Conservation (phyloP, 1,139 yeast genomes). For the Taphrina populina region DNA sequence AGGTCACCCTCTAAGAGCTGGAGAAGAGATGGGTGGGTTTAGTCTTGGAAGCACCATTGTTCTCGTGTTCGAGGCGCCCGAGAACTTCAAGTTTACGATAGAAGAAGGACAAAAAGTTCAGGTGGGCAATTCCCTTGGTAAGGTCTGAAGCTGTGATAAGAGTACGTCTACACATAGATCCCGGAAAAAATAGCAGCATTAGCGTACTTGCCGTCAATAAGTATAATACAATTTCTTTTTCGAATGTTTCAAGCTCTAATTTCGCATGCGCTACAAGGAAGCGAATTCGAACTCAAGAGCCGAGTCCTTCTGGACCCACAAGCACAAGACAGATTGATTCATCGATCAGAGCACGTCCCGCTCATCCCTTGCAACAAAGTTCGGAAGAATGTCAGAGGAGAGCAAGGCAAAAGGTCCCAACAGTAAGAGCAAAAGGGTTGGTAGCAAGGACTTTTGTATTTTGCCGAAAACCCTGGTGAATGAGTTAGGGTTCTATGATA, state of each 20-base stretch:
- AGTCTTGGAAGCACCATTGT: slow-evolving; percentile 95
- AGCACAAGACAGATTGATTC: background rate
- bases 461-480: no score
- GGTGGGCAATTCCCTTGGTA: slow-evolving; percentile 56
- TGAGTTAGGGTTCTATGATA: no score
- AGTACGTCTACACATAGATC: no score
- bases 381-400: background rate
- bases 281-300: slow-evolving; percentile 27
- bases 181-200: no score
- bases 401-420: slow-evolving; percentile 5
- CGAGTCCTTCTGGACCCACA: slow-evolving; percentile 7
- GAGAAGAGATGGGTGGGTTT: slow-evolving; percentile 97
- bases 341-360: background rate
- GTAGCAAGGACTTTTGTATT: no score
- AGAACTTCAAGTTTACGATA: slow-evolving; percentile 65
- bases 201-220: no score
- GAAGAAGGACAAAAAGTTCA: slow-evolving; percentile 72
- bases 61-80: slow-evolving; percentile 92
- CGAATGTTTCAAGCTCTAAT: slow-evolving; percentile 25
- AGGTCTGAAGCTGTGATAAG: no score
- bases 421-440: no score
- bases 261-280: slow-evolving; percentile 21
- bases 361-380: slow-evolving; percentile 7
- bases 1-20: slow-evolving; percentile 85
- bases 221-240: no score